Evolutionary conservation across 352 stramenopile species (phyloP).

Genomic region (Globisporangium iwayamae): DNA sequence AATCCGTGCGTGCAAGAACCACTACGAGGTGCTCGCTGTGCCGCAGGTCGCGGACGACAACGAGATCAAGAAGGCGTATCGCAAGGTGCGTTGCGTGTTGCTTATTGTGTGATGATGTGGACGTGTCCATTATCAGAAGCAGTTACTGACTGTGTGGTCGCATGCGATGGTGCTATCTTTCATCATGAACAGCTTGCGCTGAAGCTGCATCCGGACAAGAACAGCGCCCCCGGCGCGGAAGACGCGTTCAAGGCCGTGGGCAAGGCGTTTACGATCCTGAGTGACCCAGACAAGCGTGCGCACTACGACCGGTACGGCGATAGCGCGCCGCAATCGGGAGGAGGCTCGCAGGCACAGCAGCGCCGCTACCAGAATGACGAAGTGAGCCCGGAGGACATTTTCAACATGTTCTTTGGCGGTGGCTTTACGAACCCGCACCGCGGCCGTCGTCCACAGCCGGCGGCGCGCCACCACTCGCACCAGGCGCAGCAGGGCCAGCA

Average conservation of each 20-base stretch:
- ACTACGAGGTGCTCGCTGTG: conserved; percentile 88
- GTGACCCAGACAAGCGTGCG: conserved; percentile 83
- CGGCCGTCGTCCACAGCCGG: conserved; percentile 17
- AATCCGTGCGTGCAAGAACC: conserved; percentile 84
- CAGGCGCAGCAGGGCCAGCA: conserved; percentile 25
- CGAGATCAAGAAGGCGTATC: conserved; percentile 91
- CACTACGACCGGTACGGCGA: conserved; percentile 86
- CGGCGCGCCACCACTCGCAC: conserved; percentile 6
- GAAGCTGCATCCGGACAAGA: conserved; percentile 93
- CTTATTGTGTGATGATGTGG: background rate
- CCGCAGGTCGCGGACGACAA: conserved; percentile 67
- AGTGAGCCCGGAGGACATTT: conserved; percentile 89
- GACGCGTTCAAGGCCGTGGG: conserved; percentile 97
- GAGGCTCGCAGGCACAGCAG: conserved; percentile 24
- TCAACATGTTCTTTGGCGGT: conserved; percentile 91
- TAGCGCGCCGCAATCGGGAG: conserved; percentile 33
- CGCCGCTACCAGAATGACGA: conserved; percentile 76
- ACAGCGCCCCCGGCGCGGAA: conserved; percentile 94
- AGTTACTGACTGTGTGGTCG: background rate
- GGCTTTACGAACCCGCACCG: conserved; percentile 58
- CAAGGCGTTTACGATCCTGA: conserved; percentile 92
- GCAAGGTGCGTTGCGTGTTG: conserved; percentile 55
- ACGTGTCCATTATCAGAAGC: background rate
- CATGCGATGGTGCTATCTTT: conserved; percentile 9
- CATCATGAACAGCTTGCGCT: conserved; percentile 64